A percentile compares a stretch with the other conserved stretches of the same genome.
These are phyloP conservation scores for Hylodesmum podocarpum DNA, from an alignment of 306 rosid genomes.

Conservation along the genomic window DNA sequence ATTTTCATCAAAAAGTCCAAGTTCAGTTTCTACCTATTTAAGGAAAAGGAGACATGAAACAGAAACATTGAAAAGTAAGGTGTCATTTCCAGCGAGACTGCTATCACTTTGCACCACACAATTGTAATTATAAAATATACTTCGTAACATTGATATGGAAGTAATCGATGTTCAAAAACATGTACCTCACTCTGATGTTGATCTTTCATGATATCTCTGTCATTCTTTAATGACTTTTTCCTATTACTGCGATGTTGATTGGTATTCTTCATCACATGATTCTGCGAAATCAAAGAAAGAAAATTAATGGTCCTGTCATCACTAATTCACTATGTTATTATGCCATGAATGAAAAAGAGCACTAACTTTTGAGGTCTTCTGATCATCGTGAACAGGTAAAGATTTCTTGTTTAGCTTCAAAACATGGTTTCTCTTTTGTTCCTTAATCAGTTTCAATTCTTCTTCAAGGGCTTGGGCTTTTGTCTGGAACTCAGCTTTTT, in stretches of 20 bases:
- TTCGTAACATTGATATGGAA: slow-evolving; percentile 7
- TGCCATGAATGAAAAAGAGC: slow-evolving; percentile 28
- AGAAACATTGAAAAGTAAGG: slow-evolving; percentile 26
- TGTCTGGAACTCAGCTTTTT: slow-evolving; percentile 40
- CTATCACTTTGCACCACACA: background rate
- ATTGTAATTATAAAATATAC: background rate
- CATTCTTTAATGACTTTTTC: slow-evolving; percentile 59
- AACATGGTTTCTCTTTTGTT: slow-evolving; percentile 49
- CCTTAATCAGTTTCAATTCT: slow-evolving; percentile 45
- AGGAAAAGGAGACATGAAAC: slow-evolving; percentile 21
- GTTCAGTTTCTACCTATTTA: slow-evolving; percentile 60
- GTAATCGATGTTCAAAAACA: slow-evolving; percentile 29
- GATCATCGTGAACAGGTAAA: slow-evolving; percentile 52
- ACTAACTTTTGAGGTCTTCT: slow-evolving; percentile 60
- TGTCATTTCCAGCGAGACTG: slow-evolving; percentile 3
- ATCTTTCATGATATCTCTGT: slow-evolving; percentile 51
- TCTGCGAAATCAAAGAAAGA: slow-evolving; percentile 43
- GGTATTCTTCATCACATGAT: slow-evolving; percentile 53
- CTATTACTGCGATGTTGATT: slow-evolving; percentile 48
- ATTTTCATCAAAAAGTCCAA: slow-evolving; percentile 54
- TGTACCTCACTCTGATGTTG: slow-evolving; percentile 65
- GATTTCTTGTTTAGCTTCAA: slow-evolving; percentile 36
- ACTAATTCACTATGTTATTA: slow-evolving; percentile 28
- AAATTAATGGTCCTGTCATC: slow-evolving; percentile 17
- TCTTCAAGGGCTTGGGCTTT: slow-evolving; percentile 52